Evolutionary conservation across 371 early-diverging fungal genomes (phyloP), one percentile per base, ranked within the genome.

Genomic region (Circinella minor): DNA sequence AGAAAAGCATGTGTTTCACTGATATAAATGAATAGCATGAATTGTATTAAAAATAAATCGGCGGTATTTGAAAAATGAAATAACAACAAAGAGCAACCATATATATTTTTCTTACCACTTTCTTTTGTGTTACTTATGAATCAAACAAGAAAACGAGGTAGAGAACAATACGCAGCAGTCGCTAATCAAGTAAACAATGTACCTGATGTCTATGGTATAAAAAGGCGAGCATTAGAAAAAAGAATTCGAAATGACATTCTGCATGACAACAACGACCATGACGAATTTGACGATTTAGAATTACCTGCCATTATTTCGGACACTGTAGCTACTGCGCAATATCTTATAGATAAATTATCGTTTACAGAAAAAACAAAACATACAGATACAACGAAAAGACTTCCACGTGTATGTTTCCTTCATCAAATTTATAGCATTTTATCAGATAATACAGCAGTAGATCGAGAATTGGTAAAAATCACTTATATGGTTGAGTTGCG

Each of bases 361-460:
- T 27, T 62, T 18, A 20, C 63, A 64, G 57, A 39, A 20, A 64
- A 46, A 54, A 54, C 27, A 46, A 73, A 46, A 57, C 36, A 36
- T 38, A 37, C 67, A 20, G 61, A 61, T 67, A 4, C 74, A 70
- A 57, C 54, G 6, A 59, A 46, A 9, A 54, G 63, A 20, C 38
- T 75, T 37, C 75, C 75, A 4, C 59, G 46, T 2, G 36, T 77
- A 17, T 83, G 83, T 38, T 73, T 80, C 49, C 15, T 79, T 11
- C 83, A 83, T 67, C 83, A 83, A 61, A 68, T 83, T 3, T 83
- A 83, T 54, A 74, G 76, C 18, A 63, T 83, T 3, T 36, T 80
- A 47, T 60, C 74, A 3, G 76, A 83, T 67, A 65, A 74, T 54
- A 80, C 83, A 0, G 39, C 68, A 1, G 75, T 79, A 0, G 83